Evolutionary conservation across 1,284 basidiomycete genomes (phyloP), one percentile per base, ranked within the genome.

Genomic region (Coniophora puteana): DNA sequence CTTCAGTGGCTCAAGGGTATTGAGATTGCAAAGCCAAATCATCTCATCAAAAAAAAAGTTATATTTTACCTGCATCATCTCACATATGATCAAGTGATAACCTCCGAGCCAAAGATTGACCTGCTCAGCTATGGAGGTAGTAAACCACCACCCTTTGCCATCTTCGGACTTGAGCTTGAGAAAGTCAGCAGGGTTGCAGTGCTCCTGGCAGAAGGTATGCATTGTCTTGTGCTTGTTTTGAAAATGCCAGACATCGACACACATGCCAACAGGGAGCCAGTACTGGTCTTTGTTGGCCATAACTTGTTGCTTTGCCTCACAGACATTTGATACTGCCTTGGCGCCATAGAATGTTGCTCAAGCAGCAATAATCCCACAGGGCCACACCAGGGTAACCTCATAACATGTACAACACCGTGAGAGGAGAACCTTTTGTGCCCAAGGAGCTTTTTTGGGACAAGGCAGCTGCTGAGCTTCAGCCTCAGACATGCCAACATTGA

Each of bases 201-300:
- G 32, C 12, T 37, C 23, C 18, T 62, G 52, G 43, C 67, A 71
- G 34, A 49, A 60, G 1, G 20, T 22, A 43, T 69, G 58, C 3
- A 38, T 49, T 11, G 36, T 42, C 20, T 49, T 52, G 48, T 69
- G 65, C 49, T 70, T 71, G 40, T 42, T 45, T 13, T 60, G 57
- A 50, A 67, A 64, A 43, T 70, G 67, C 31, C 66, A 71, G 10
- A 68, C 65, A 47, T 71, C 65, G 7, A 70, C 67, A 1, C 56
- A 43, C 4, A 65, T 48, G 1, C 41, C 54, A 38, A 56, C 47
- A 21, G 52, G 16, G 0, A 47, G 12, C 34, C 63, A 67, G 57
- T 48, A 24, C 44, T 17, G 28, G 52, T 36, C 1, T 57, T 51
- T 14, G 47, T 45, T 28, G n/a, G n/a, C n/a, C n/a, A n/a, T n/a